A percentile compares a stretch with the other conserved stretches of the same genome.
These are phyloP conservation scores for Epipyxis sp. DNA, from an alignment of 108 stramenopile species.

Conservation along the genomic window DNA sequence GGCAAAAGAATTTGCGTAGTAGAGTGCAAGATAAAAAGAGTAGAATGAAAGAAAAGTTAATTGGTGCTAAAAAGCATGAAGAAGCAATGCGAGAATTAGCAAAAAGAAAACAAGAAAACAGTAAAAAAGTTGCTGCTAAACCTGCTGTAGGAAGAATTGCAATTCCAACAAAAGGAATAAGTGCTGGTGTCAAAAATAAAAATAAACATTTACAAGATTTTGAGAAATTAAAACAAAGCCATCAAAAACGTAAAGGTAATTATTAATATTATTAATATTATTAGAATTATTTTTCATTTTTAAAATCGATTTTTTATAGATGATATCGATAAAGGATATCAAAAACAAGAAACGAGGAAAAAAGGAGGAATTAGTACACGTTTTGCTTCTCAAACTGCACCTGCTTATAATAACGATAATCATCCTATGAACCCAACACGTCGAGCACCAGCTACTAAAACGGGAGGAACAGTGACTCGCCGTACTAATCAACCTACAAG, in stretches of 20 bases:
- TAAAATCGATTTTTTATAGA: not conserved
- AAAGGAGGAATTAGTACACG: not conserved
- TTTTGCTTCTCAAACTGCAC: constrained; percentile 13
- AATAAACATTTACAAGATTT: constrained; percentile 19
- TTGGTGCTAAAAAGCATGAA: constrained; percentile 16
- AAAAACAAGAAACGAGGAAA: not conserved
- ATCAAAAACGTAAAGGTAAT: constrained; percentile 4
- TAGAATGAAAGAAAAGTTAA: not conserved
- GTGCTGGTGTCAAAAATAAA: not conserved
- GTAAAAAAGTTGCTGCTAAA: not conserved
- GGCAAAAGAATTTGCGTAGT: not conserved
- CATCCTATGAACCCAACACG: not conserved
- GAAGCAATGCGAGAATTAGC: not conserved
- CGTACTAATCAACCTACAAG: not conserved
- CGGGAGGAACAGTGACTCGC: not conserved
- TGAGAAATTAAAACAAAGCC: not conserved
- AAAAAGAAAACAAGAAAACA: not conserved
- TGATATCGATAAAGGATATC: not conserved
- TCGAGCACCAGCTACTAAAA: not conserved
- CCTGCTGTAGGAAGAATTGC: not conserved
- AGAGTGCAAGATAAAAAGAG: not conserved
- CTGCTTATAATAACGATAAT: not conserved
- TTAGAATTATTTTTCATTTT: not conserved
- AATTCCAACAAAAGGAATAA: not conserved
- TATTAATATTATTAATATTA: too few relatives aligned